These are phyloP conservation scores for Sporothrix dimorphospora DNA, from an alignment of 2,329 filamentous ascomycete genomes.

Conservation along the genomic window DNA sequence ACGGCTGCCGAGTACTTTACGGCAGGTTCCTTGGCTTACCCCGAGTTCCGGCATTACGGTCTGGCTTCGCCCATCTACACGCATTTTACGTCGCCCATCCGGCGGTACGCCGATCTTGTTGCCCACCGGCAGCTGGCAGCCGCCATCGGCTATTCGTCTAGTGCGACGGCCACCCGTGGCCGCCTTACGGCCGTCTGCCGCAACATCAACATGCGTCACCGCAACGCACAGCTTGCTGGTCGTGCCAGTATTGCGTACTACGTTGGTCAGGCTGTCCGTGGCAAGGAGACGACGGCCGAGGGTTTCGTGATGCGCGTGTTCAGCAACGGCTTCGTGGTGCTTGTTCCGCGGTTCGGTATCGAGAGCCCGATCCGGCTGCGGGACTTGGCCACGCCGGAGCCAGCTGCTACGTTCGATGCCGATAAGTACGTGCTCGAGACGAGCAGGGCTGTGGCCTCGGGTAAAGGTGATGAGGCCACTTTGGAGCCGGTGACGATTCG, in stretches of 20 bases:
- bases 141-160: slow-evolving; percentile 92
- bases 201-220: slow-evolving; percentile 97
- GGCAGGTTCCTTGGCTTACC: slow-evolving; percentile 87
- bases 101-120: slow-evolving; percentile 94
- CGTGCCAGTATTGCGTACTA: slow-evolving; percentile 96
- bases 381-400: slow-evolving; percentile 73
- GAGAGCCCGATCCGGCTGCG: slow-evolving; percentile 86
- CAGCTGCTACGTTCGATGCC: slow-evolving; percentile 79
- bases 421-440: slow-evolving; percentile 79
- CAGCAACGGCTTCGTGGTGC: slow-evolving; percentile 94
- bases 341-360: slow-evolving; percentile 93
- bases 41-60: slow-evolving; percentile 96
- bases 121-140: slow-evolving; percentile 80
- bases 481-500: slow-evolving; percentile 67
- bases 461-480: slow-evolving; percentile 28
- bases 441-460: slow-evolving; percentile 32
- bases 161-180: slow-evolving; percentile 76
- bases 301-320: slow-evolving; percentile 98
- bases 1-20: slow-evolving; percentile 99
- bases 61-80: slow-evolving; percentile 97
- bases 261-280: slow-evolving; percentile 93
- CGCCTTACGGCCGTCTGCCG: slow-evolving; percentile 93
- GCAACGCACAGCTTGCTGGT: slow-evolving; percentile 94
- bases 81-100: slow-evolving; percentile 96
- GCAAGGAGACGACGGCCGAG: slow-evolving; percentile 65